Evolutionary conservation across 768 basidiomycete species (phyloP).

Genomic region (Rhodosporidiobolus sp.): DNA sequence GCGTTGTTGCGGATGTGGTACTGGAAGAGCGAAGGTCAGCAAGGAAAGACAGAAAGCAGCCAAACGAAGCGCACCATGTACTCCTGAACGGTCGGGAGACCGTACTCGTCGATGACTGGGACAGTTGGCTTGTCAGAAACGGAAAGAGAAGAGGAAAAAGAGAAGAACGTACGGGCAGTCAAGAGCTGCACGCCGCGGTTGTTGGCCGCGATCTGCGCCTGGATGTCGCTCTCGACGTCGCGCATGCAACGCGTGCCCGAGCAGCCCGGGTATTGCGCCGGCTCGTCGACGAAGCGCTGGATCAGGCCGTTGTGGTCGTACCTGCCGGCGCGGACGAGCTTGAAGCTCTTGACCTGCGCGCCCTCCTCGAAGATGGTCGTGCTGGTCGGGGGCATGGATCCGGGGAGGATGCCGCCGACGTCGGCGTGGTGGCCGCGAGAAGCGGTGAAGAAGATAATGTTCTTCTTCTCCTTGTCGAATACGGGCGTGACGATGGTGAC

Average conservation of each 20-base stretch:
- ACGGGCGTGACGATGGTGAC: constrained; percentile 93
- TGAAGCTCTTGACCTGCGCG: constrained; percentile 84
- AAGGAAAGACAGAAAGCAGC: no score
- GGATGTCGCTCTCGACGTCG: constrained; percentile 87
- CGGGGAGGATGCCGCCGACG: constrained; percentile 78
- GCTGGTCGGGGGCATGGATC: constrained; percentile 81
- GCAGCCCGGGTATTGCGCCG: constrained; percentile 67
- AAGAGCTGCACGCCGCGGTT: constrained; percentile 60
- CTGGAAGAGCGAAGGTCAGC: no score
- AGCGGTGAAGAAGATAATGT: constrained; percentile 54
- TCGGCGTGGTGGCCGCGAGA: constrained; percentile 93
- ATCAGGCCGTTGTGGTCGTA: constrained; percentile 73
- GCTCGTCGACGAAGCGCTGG: constrained; percentile 76
- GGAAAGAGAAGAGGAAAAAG: neutral
- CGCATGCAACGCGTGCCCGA: constrained; percentile 81
- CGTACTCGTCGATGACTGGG: constrained; percentile 73
- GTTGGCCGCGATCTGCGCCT: constrained; percentile 92
- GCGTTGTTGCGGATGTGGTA: constrained; percentile 88
- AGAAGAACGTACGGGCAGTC: constrained; percentile 40
- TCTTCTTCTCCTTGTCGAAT: constrained; percentile 59
- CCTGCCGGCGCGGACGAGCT: constrained; percentile 76
- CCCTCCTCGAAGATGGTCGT: constrained; percentile 91
- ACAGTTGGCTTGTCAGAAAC: no score
- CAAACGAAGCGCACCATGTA: constrained; percentile 55
- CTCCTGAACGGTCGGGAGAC: constrained; percentile 71